phyloP scores from a whole-genome alignment of 1,284 basidiomycete species.

The Leccinum variabile region DNA sequence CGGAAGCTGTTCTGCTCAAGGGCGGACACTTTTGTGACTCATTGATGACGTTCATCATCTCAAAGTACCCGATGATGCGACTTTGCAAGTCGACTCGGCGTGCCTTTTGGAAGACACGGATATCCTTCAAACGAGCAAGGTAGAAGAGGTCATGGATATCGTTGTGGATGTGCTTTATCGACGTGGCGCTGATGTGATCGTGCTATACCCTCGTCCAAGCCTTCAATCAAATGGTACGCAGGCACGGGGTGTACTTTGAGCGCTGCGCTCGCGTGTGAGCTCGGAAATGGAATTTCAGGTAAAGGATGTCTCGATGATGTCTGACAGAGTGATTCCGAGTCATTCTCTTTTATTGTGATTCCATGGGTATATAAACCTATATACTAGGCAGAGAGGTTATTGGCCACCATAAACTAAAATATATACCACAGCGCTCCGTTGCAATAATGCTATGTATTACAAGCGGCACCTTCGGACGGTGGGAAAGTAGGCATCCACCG shows the following conservation, averaged over 20 bases:
- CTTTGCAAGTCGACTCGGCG: slow-evolving; percentile 33
- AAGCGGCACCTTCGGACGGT: too few relatives aligned
- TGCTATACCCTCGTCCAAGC: slow-evolving; percentile 64
- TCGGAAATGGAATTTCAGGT: slow-evolving; percentile 52
- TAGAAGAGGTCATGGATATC: slow-evolving; percentile 32
- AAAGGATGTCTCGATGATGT: slow-evolving; percentile 22
- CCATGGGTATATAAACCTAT: too few relatives aligned
- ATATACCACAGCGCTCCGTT: too few relatives aligned
- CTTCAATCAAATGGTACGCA: slow-evolving; percentile 80
- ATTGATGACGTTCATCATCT: slow-evolving; percentile 14
- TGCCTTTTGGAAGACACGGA: slow-evolving; percentile 58
- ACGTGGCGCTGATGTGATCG: slow-evolving; percentile 33
- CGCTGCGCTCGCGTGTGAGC: slow-evolving; percentile 74
- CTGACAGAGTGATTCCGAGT: not conserved
- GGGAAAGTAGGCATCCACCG: too few relatives aligned
- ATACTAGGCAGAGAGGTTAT: too few relatives aligned
- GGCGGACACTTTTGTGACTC: slow-evolving; percentile 74
- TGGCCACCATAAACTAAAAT: too few relatives aligned
- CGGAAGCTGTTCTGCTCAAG: slow-evolving; percentile 76
- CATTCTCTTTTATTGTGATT: not conserved
- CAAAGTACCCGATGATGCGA: not conserved
- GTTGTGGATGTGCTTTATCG: slow-evolving; percentile 80
- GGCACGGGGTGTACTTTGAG: slow-evolving; percentile 94
- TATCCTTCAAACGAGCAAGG: slow-evolving; percentile 44
- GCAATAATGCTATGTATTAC: too few relatives aligned